Percentiles rank a stretch among this genome's conserved stretches.
These are phyloP conservation scores for Pelomyxa schiedti DNA, from an alignment of 78 protist genomes.

Conservation along the genomic window DNA sequence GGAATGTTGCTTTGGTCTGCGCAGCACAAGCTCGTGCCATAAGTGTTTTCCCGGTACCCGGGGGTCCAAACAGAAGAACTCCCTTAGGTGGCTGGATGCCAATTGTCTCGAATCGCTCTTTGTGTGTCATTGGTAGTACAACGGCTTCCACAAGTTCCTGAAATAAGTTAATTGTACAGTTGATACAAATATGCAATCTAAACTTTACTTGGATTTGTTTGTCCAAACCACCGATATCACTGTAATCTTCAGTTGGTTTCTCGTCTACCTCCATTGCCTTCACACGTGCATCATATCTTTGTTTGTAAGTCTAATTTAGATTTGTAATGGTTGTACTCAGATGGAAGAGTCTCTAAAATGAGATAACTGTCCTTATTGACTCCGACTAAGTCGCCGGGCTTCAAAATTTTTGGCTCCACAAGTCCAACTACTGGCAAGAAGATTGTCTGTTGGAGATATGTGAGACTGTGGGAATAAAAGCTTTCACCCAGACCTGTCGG, in stretches of 20 bases:
- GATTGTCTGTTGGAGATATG: constrained; percentile 60
- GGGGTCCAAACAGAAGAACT: constrained; percentile 87
- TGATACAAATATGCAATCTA: too few relatives aligned
- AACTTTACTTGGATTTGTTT: constrained; percentile 92
- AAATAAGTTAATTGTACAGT: too few relatives aligned
- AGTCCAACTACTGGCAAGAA: constrained; percentile 98
- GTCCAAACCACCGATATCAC: constrained; percentile 97
- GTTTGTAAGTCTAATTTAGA: not conserved
- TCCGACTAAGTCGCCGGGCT: constrained; percentile 99
- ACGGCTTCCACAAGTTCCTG: constrained; percentile 92
- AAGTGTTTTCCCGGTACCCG: constrained; percentile 95
- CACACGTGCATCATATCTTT: constrained; percentile 93
- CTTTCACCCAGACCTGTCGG: too few relatives aligned
- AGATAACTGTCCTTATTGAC: constrained; percentile 97
- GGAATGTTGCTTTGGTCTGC: constrained; percentile 87
- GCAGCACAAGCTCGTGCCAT: constrained; percentile 99
- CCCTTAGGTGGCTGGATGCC: constrained; percentile 93
- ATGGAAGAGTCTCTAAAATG: constrained; percentile 89
- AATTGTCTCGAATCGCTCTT: constrained; percentile 77
- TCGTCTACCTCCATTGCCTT: constrained; percentile 99
- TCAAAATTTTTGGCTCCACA: constrained; percentile 74
- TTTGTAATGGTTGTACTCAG: constrained; percentile 63
- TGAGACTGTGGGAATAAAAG: not conserved
- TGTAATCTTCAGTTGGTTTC: constrained; percentile 93
- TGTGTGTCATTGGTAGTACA: constrained; percentile 93